Evolutionary conservation across 805 yeast species (phyloP).

Genomic region (Cyberlindnera petersonii): DNA sequence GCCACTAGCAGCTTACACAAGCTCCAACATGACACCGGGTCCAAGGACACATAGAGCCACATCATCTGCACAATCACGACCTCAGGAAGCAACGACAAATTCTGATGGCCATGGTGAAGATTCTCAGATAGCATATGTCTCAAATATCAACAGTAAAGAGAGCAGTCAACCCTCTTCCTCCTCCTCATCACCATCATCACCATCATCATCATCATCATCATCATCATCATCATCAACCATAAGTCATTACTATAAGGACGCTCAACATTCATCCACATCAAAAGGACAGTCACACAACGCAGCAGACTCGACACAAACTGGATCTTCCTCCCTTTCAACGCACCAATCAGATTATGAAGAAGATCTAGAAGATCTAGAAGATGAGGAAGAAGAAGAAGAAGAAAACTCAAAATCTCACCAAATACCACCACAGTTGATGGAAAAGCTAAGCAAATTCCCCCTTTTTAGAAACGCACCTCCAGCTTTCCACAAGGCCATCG

Average conservation of each 20-base stretch:
- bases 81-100: neutral
- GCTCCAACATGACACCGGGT: neutral
- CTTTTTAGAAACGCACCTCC: constrained; percentile 65
- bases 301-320: neutral
- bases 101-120: too few relatives aligned
- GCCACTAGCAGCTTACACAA: constrained; percentile 12
- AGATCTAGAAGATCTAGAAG: constrained; percentile 12
- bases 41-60: neutral
- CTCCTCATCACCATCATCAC: too few relatives aligned
- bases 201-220: too few relatives aligned
- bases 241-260: too few relatives aligned
- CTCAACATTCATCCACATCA: too few relatives aligned
- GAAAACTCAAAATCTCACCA: constrained; percentile 14
- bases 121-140: too few relatives aligned
- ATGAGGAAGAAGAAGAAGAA: constrained; percentile 10
- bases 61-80: neutral
- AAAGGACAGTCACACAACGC: neutral
- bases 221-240: too few relatives aligned
- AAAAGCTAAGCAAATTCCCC: constrained; percentile 53
- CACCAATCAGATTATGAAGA: neutral
- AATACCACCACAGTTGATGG: constrained; percentile 53
- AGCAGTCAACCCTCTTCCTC: too few relatives aligned
- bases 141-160: too few relatives aligned
- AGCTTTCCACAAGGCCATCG: constrained; percentile 56
- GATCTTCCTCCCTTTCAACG: neutral